phyloP scores from a whole-genome alignment of 2,329 filamentous ascomycete species.

The Colletotrichum cordylinicola region DNA sequence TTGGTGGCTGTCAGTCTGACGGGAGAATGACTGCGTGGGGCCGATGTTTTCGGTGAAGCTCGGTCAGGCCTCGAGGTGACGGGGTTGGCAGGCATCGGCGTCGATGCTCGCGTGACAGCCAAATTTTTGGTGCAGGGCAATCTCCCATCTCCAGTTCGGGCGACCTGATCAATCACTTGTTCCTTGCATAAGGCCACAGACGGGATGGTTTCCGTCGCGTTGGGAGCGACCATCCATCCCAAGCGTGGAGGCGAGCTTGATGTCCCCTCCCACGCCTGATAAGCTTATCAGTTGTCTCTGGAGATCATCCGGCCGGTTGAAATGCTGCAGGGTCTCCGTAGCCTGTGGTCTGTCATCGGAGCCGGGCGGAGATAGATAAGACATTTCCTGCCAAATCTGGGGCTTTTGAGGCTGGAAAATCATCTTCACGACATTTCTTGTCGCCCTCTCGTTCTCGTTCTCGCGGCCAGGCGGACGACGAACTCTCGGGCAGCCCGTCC shows the following conservation, averaged over 20 bases:
- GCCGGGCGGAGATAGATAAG: background rate
- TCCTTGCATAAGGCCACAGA: slow-evolving; percentile 22
- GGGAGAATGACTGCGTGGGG: background rate
- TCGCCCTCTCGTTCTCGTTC: background rate
- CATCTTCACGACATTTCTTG: background rate
- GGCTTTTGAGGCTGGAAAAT: background rate
- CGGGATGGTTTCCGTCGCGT: slow-evolving; percentile 2
- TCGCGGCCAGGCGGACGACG: background rate
- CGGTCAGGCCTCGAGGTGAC: background rate
- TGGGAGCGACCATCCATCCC: background rate
- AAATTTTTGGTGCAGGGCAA: background rate
- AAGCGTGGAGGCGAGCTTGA: background rate
- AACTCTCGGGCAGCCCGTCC: background rate
- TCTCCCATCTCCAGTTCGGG: background rate
- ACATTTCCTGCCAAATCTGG: background rate
- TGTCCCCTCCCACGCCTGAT: background rate
- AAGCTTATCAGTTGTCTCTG: slow-evolving; percentile 16
- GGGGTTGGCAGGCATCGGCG: background rate
- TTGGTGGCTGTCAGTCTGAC: background rate
- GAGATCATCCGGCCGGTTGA: background rate
- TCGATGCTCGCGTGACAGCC: background rate
- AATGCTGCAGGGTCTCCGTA: background rate
- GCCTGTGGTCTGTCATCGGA: background rate
- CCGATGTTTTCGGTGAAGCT: background rate
- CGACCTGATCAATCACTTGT: slow-evolving; percentile 1